Base-by-base conservation (phyloP, 345 rosid species). In the Boechera retrofracta region DNA sequence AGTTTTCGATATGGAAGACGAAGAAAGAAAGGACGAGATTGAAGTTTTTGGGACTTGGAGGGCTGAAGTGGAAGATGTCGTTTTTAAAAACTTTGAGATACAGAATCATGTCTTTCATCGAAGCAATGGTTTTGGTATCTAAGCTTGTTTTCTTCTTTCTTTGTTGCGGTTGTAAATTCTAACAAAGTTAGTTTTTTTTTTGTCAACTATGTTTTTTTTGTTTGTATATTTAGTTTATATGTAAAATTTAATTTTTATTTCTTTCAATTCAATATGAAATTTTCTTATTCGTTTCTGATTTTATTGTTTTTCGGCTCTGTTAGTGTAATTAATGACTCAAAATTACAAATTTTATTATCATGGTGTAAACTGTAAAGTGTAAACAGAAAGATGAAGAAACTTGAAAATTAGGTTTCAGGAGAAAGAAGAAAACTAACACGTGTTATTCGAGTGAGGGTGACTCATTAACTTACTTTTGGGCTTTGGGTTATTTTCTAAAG, bases 21-120 rank as follows among this genome's bases (percentile, higher is more conserved):
- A 78, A 54, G 7, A 66, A 78, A 11, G 81, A 78, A 35, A 72
- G 81, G 81, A 67, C 75, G 67, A 64, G 71, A 11, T 63, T 68
- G 67, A 74, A 69, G 15, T 67, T 79, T 68, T 36, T 74, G 26
- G 75, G 79, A 73, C 39, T 57, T 38, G 41, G 65, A 21, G 55
- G 75, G 24, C 3, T 68, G 29, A 70, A 80, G 3, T 75, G 80
- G 76, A 75, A 71, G 69, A 76, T 67, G 81, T 13, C 81, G 52
- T 78, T 72, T 72, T 59, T 78, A 0, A 58, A 71, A 26, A 61
- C 2, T 63, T 67, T 77, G 58, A 73, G 16, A 32, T 64, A 18
- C 13, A 69, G 55, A 63, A 3, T 69, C 68, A 38, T 76, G 73
- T 76, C 80, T 44, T 7, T 76, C 39, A 44, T 74, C n/a, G 82